phyloP scores from a whole-genome alignment of 2,329 filamentous ascomycete genomes.

The Zasmidium citrigriseum region DNA sequence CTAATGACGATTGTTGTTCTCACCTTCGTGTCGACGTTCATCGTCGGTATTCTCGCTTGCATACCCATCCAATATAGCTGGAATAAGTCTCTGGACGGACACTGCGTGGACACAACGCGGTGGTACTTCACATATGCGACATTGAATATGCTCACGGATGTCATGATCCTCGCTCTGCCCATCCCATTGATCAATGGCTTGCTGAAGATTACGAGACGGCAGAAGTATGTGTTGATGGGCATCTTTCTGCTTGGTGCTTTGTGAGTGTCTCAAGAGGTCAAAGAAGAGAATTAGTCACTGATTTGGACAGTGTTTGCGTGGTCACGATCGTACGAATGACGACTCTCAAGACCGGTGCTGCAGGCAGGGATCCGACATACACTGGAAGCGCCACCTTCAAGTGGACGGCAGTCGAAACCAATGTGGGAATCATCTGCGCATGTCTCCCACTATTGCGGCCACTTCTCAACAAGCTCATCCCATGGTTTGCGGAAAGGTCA shows the following conservation, averaged over 20 bases:
- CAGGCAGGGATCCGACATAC: not conserved
- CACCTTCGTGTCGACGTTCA: not conserved
- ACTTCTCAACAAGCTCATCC: not conserved
- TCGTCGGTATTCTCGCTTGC: not conserved
- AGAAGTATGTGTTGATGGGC: not conserved
- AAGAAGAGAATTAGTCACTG: not conserved
- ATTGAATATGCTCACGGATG: not conserved
- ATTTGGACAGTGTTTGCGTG: not conserved
- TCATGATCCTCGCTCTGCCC: not conserved
- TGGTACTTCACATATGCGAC: not conserved
- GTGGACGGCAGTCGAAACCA: not conserved
- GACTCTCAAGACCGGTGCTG: not conserved
- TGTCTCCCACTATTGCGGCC: not conserved
- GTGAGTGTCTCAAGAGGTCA: not conserved
- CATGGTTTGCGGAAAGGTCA: not conserved
- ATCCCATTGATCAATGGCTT: not conserved
- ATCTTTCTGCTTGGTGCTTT: not conserved
- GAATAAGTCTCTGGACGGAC: not conserved
- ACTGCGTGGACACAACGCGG: not conserved
- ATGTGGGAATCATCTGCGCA: not conserved
- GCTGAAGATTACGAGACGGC: not conserved
- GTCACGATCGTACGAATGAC: not conserved
- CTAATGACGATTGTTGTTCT: not conserved
- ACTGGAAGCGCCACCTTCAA: not conserved
- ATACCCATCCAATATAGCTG: not conserved